A percentile compares a stretch with the other conserved stretches of the same genome.
phyloP scores from a whole-genome alignment of 2,329 filamentous ascomycete genomes.

The Neonectria faginata region DNA sequence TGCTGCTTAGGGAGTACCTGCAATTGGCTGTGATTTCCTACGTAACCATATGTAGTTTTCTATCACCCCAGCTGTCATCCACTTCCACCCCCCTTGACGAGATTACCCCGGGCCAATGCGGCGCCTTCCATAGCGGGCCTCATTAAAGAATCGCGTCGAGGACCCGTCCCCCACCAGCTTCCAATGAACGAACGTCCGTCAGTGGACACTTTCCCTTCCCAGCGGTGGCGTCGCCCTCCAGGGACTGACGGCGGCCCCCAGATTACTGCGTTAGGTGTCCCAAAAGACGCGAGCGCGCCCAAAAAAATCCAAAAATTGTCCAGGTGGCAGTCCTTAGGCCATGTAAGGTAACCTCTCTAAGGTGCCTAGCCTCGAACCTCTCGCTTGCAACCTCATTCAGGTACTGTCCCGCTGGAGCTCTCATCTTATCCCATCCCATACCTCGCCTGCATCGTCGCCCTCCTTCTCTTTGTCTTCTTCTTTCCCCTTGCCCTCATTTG shows the following conservation, averaged over 20 bases:
- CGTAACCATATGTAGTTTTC: conserved; percentile 11
- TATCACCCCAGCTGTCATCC: conserved; percentile 19
- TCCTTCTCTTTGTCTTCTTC: conserved; percentile 20
- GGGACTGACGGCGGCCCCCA: conserved; percentile 1
- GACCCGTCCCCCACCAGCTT: neutral
- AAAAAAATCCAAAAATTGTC: conserved; percentile 12
- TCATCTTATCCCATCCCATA: conserved; percentile 15
- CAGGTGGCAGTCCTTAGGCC: conserved; percentile 1
- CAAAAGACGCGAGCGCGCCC: conserved; percentile 8
- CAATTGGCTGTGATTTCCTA: neutral
- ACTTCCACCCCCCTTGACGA: conserved; percentile 36
- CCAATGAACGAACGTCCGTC: neutral
- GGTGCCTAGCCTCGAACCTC: conserved; percentile 29
- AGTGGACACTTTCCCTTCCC: conserved; percentile 27
- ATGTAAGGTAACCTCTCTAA: conserved; percentile 5
- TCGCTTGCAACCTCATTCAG: conserved; percentile 14
- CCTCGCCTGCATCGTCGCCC: conserved; percentile 23
- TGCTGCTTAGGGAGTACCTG: conserved; percentile 13
- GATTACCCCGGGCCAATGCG: conserved; percentile 46
- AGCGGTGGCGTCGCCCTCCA: conserved; percentile 4
- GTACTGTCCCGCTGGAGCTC: conserved; percentile 23
- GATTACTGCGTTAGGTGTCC: neutral
- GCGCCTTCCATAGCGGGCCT: conserved; percentile 43
- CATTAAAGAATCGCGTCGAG: conserved; percentile 36
- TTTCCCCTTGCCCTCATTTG: conserved; percentile 17